Evolutionary conservation across 495 filamentous ascomycete species (phyloP).

Genomic region (Xylaria nigripes): DNA sequence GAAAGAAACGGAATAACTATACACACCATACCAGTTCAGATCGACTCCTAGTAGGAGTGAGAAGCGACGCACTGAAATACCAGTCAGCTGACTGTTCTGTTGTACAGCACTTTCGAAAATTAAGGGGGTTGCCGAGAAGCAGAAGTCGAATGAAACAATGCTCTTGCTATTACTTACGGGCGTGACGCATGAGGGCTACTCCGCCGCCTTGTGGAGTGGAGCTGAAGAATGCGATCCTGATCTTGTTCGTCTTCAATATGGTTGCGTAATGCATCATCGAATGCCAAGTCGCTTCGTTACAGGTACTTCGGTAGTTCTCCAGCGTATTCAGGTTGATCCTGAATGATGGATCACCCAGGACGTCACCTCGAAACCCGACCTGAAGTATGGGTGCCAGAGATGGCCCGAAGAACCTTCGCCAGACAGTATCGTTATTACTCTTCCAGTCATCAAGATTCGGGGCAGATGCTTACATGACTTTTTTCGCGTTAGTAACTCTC

Average conservation of each 20-base stretch:
- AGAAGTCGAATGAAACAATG: background rate
- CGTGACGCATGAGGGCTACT: slow-evolving; percentile 83
- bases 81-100: background rate
- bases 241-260: slow-evolving; percentile 56
- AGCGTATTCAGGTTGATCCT: slow-evolving; percentile 52
- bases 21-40: slow-evolving; percentile 62
- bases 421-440: background rate
- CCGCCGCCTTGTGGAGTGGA: slow-evolving; percentile 82
- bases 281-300: slow-evolving; percentile 56
- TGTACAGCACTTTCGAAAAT: background rate
- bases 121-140: no score
- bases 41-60: slow-evolving; percentile 60
- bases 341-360: slow-evolving; percentile 64
- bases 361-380: slow-evolving; percentile 64
- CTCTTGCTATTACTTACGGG: slow-evolving; percentile 18
- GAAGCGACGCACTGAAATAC: slow-evolving; percentile 53
- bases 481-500: background rate
- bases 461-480: slow-evolving; percentile 9
- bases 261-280: slow-evolving; percentile 58
- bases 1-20: background rate
- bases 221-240: slow-evolving; percentile 78
- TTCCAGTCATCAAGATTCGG: no score
- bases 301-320: slow-evolving; percentile 57
- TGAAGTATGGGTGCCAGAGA: slow-evolving; percentile 63
- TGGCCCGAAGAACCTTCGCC: slow-evolving; percentile 70